These are phyloP conservation scores for Aspergillus heteromorphus DNA, from an alignment of 495 filamentous ascomycete species.

Conservation along the genomic window DNA sequence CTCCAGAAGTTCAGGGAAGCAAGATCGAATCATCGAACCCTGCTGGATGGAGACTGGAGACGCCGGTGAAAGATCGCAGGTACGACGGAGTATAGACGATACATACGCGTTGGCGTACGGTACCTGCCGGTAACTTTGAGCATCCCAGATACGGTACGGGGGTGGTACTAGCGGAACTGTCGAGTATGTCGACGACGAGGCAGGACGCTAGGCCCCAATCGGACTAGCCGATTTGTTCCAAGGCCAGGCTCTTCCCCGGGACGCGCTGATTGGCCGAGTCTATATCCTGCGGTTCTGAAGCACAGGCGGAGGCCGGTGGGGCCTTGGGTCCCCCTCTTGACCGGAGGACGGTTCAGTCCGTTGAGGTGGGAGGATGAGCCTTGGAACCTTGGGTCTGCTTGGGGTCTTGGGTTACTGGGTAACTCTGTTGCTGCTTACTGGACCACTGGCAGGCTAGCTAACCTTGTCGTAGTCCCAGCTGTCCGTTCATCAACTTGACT, in stretches of 20 bases:
- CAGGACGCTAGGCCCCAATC: constrained; percentile 14
- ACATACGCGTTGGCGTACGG: neutral
- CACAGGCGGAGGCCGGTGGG: constrained; percentile 16
- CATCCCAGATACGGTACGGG: constrained; percentile 4
- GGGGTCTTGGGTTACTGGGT: too few species aligned
- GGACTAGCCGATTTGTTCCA: constrained; percentile 10
- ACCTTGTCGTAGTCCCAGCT: constrained; percentile 11
- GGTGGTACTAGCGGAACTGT: constrained; percentile 1
- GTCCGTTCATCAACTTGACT: too few species aligned
- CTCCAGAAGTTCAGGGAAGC: neutral
- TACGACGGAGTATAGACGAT: too few species aligned
- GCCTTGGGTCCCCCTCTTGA: constrained; percentile 7
- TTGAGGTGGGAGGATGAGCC: neutral
- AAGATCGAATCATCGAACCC: too few species aligned
- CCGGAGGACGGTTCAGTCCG: constrained; percentile 7
- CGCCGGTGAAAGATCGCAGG: neutral
- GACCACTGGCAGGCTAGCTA: too few species aligned
- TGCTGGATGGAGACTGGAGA: too few species aligned
- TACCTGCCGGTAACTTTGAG: neutral
- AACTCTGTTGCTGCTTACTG: constrained; percentile 10
- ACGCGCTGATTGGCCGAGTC: constrained; percentile 15
- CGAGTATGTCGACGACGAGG: constrained; percentile 6
- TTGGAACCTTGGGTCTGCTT: too few species aligned
- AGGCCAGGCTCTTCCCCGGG: constrained; percentile 7
- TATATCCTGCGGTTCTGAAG: constrained; percentile 10